These are phyloP conservation scores for Coniochaeta ligniaria DNA, from an alignment of 2,329 filamentous ascomycete species.

Conservation along the genomic window DNA sequence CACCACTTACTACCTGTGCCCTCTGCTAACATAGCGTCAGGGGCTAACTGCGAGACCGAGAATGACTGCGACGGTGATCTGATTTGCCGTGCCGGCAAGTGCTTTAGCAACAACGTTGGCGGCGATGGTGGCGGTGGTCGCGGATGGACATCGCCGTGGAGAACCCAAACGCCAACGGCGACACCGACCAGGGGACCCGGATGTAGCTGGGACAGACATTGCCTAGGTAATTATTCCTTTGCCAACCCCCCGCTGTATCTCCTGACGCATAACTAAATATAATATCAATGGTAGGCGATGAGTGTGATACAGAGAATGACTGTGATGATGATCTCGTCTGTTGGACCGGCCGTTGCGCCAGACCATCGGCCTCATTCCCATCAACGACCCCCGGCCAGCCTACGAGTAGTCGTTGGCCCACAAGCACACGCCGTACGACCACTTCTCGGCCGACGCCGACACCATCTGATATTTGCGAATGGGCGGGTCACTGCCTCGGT, in stretches of 20 bases:
- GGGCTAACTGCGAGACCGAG: conserved; percentile 10
- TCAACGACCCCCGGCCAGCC: background rate
- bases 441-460: background rate
- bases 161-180: background rate
- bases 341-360: conserved; percentile 4
- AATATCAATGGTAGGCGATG: conserved; percentile 2
- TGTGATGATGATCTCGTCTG: conserved; percentile 9
- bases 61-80: conserved; percentile 12
- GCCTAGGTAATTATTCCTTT: conserved; percentile 5
- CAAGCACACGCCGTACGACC: background rate
- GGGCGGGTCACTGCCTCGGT: background rate
- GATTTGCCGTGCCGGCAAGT: conserved; percentile 6
- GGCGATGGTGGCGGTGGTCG: background rate
- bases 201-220: conserved; percentile 10
- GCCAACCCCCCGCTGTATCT: background rate
- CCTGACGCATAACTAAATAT: too few species aligned
- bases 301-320: conserved; percentile 10
- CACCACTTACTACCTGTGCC: background rate
- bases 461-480: background rate
- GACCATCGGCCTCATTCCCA: background rate
- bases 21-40: background rate
- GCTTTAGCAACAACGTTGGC: conserved; percentile 3
- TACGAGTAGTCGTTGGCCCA: background rate
- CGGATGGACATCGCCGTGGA: conserved; percentile 6
- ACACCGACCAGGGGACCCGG: background rate